Base-by-base conservation (phyloP, 306 rosid genomes). In the Vicia sativa region DNA sequence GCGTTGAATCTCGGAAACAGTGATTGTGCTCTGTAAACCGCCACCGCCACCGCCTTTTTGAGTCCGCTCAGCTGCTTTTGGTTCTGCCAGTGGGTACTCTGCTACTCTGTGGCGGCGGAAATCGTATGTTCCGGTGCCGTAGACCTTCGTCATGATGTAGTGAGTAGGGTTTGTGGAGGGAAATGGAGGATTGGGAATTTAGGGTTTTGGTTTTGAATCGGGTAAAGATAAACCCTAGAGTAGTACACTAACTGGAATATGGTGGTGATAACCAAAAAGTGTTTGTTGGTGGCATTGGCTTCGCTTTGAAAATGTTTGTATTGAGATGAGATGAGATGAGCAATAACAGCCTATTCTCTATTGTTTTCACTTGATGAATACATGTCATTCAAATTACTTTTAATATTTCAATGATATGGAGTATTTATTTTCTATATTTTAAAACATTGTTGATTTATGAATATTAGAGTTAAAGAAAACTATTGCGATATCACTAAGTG, bases 61-160 rank as follows among this genome's bases (percentile, higher is more conserved):
- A 34, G 18, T 83, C 5, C 87, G 54, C 74, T 86, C 95, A 9
- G 46, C 83, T 3, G 89, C 75, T 49, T 80, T 38, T 9, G 63
- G 15, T 39, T 84, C 91, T 9, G 84, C 89, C 14, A 83, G 62
- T 2, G 95, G 95, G 71, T 90, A 93, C 89, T 93, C 99, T 4
- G 99, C 99, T 5, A 93, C 99, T 34, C 86, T 80, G 82, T 93
- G 99, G 8, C 97, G 96, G 72, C 88, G 89, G 84, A 93, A 93
- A 71, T 93, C 97, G 74, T 74, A 93, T 5, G 57, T 72, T 3
- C 97, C 99, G 0, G 95, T 88, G 9, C 99, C 99, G 73, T 93
- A 83, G 3, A 93, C 99, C 82, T 75, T 87, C 68, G 96, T 83
- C 99, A 93, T 93, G 38, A 11, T 49, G 55, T 9, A 26, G 41